Evolutionary conservation across 2,329 filamentous ascomycete species (phyloP), one percentile per base, ranked within the genome.

Genomic region (Simplicillium aogashimaense): DNA sequence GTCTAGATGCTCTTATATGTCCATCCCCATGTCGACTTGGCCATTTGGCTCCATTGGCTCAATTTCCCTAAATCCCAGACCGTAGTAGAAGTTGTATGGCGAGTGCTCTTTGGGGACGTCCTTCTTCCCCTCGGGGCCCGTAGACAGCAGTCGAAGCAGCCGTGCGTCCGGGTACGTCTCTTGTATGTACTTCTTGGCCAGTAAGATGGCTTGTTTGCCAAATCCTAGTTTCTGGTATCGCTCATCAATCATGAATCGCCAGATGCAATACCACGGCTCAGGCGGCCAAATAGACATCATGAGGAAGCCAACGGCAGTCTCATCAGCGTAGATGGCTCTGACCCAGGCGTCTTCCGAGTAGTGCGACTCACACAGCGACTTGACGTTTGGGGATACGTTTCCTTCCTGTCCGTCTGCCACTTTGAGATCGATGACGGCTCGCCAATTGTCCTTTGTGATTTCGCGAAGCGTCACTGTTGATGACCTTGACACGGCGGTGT

Each of bases 241-340:
- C 15, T 31, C 14, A 29, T 41, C 42, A 25, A 44, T 44, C 42
- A 41, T 41, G 30, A 45, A 45, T 14, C 43, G 40, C 43, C 40
- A 43, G 34, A 45, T 43, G 40, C 14, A 36, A 35, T 39, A 40
- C 37, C 29, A 33, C 16, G 12, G 34, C 10, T 40, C 37, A 4
- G 43, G 37, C 14, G 37, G 34, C 37, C 40, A 40, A 32, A 45
- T 40, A 15, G 43, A 38, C 40, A 45, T 38, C 40, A 45, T 40
- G 16, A 43, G 30, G 13, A 45, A 35, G 20, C 43, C 40, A 35
- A 45, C 40, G 30, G 35, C 37, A 11, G 37, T 40, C 11, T 45
- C 40, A 29, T 38, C 37, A 34, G 43, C 43, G 37, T 45, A 45
- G 15, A 45, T 14, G 36, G 43, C 43, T 15, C 43, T 36, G 8